Base-by-base conservation (phyloP, 2,329 filamentous ascomycete genomes). In the Endoconidiophora polonica region DNA sequence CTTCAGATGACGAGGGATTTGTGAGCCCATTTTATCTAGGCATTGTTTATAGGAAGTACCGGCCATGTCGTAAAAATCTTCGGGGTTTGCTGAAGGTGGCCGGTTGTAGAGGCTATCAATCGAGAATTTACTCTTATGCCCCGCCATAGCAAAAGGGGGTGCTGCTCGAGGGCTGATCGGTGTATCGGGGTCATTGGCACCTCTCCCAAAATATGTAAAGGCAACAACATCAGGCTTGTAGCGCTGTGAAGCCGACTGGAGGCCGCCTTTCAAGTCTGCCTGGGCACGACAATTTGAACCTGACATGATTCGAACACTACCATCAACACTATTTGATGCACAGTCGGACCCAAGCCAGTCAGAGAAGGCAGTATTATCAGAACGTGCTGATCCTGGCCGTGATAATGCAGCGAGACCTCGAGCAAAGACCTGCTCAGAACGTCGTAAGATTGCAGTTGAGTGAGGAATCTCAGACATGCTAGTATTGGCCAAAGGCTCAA, bases 321-420 rank as follows among this genome's bases (percentile, higher is more conserved):
- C 26, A 16, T 51, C 44, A 26, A 51, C 20, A 10, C 38, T 44
- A 12, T 48, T 12, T 12, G 38, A 43, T 3, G 12, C 23, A 38
- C 41, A 45, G 2, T 52, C 50, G 1, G 42, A 52, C n/a, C 39
- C 49, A 29, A 48, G 10, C 46, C 36, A 52, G 14, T 50, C 47
- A n/a, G 42, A 49, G 29, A 53, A 53, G 3, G 38, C 10, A 7
- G 50, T 52, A 7, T 12, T 24, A 4, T 52, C 50, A 5, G 50
- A 52, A 9, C 5, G 18, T 2, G 36, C 14, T 10, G 50, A 48
- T 2, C 10, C n/a, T 9, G 33, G 22, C n/a, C 36, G 42, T 14
- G 18, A 20, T 7, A 36, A 38, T 3, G n/a, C 16, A 10, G 5
- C 5, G 3, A 37, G n/a, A 29, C 6, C 14, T 37, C 14, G 23